A percentile compares a stretch with the other conserved stretches of the same genome.
Evolutionary conservation across 805 yeast genomes (phyloP).

Genomic region (Candida maltosa): DNA sequence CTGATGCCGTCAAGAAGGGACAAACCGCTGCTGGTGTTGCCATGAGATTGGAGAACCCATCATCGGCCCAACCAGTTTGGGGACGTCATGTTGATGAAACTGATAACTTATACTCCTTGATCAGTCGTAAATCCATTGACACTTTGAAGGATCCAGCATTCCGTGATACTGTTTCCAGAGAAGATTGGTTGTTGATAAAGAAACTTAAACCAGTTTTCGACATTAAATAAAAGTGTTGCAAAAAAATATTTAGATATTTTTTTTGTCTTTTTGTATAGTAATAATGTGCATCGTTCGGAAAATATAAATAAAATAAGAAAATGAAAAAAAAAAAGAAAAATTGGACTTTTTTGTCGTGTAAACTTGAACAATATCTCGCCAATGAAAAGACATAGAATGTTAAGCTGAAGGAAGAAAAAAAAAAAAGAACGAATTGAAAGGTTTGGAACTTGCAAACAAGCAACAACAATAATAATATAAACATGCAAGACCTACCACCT

Average conservation of each 20-base stretch:
- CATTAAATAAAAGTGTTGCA: slow-evolving; percentile 63
- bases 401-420: not conserved
- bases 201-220: slow-evolving; percentile 85
- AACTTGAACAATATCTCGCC: no score
- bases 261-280: slow-evolving; percentile 1
- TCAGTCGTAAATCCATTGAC: slow-evolving; percentile 87
- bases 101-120: slow-evolving; percentile 85
- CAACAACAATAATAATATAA: not conserved
- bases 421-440: not conserved
- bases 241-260: no score
- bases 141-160: slow-evolving; percentile 98
- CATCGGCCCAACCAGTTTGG: slow-evolving; percentile 94
- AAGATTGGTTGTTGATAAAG: slow-evolving; percentile 92
- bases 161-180: slow-evolving; percentile 89
- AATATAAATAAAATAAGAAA: not conserved
- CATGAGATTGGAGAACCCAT: slow-evolving; percentile 91
- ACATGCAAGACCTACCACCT: slow-evolving; percentile 82
- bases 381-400: no score
- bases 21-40: slow-evolving; percentile 98
- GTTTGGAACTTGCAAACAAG: no score
- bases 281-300: not conserved
- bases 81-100: slow-evolving; percentile 97
- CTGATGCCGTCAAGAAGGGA: slow-evolving; percentile 81
- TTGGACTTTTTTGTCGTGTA: no score
- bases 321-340: slow-evolving; percentile 1